Conservation (phyloP, 495 filamentous ascomycete genomes). For the Talaromyces proteolyticus region DNA sequence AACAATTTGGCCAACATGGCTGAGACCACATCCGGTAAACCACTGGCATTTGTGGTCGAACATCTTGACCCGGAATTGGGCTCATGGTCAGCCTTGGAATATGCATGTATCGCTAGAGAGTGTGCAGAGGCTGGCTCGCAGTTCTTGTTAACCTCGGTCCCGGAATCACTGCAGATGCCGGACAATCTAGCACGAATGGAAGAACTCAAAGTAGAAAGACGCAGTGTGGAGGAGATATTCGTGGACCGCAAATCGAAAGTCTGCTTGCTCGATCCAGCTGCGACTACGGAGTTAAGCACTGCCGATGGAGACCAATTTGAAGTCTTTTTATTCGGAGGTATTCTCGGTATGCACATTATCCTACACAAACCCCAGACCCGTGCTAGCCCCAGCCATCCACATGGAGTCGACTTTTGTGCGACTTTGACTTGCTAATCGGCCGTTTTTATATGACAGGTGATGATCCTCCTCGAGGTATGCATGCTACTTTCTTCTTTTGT, state of each 20-base stretch:
- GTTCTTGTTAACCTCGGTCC: conserved; percentile 84
- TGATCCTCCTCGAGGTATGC: conserved; percentile 86
- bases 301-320: conserved; percentile 80
- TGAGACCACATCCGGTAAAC: conserved; percentile 24
- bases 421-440: conserved; percentile 7
- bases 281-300: conserved; percentile 70
- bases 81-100: conserved; percentile 90
- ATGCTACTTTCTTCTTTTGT: neutral
- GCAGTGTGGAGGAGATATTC: conserved; percentile 75
- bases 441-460: conserved; percentile 55
- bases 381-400: neutral
- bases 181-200: conserved; percentile 49
- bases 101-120: conserved; percentile 77
- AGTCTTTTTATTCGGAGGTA: conserved; percentile 91
- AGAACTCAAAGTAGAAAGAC: conserved; percentile 59
- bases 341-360: conserved; percentile 60
- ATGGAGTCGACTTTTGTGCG: neutral
- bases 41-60: conserved; percentile 74
- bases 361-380: neutral
- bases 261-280: conserved; percentile 85
- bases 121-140: conserved; percentile 57
- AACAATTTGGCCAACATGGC: neutral
- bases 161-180: conserved; percentile 60
- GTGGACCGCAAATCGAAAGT: conserved; percentile 60
- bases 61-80: conserved; percentile 91